Conservation (phyloP, 2,329 filamentous ascomycete species). For the Pseudogymnoascus sp. region DNA sequence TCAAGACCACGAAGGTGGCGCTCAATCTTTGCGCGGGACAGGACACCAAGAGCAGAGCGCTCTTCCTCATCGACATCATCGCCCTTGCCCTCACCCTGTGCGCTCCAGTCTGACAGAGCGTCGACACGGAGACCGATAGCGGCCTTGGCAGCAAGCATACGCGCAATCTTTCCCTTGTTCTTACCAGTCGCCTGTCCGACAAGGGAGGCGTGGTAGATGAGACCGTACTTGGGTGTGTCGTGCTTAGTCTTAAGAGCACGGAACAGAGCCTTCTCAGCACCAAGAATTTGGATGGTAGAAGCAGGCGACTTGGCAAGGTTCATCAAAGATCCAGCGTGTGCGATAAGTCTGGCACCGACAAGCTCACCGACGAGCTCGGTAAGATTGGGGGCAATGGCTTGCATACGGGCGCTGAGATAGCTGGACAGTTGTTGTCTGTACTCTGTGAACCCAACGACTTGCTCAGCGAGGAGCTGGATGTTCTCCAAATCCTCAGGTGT, state of each 20-base stretch:
- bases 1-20: conserved; percentile 69
- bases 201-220: conserved; percentile 84
- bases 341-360: conserved; percentile 88
- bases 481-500: conserved; percentile 85
- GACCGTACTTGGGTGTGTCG: conserved; percentile 95
- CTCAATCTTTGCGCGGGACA: conserved; percentile 64
- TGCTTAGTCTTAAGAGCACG: conserved; percentile 98
- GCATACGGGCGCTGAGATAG: conserved; percentile 90
- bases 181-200: conserved; percentile 95
- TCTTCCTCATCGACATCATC: conserved; percentile 75
- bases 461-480: conserved; percentile 83
- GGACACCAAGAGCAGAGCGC: conserved; percentile 69
- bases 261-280: conserved; percentile 98
- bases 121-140: conserved; percentile 90
- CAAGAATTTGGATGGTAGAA: conserved; percentile 94
- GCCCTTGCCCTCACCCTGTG: conserved; percentile 54
- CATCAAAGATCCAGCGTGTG: conserved; percentile 88
- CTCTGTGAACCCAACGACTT: conserved; percentile 86
- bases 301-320: conserved; percentile 91
- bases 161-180: conserved; percentile 99
- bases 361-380: conserved; percentile 88
- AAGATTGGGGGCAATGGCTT: conserved; percentile 91
- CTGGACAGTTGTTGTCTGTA: conserved; percentile 80
- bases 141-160: conserved; percentile 89
- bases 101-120: conserved; percentile 69